Evolutionary conservation across 129 eudicot species (phyloP).

Genomic region (Ambrosia trifida): DNA sequence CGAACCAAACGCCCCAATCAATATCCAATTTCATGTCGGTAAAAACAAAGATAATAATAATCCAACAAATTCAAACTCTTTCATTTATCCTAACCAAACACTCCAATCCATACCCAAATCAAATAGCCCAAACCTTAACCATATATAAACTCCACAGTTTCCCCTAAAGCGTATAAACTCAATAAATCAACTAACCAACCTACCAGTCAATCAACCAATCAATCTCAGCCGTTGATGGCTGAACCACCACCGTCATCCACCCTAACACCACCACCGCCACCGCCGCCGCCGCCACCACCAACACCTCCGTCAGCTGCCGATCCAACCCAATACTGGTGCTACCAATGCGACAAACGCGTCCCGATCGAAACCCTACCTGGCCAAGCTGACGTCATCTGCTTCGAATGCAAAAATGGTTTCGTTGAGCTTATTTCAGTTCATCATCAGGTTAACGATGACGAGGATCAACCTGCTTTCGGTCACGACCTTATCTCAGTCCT

Average conservation of each 20-base stretch:
- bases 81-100: background rate
- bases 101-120: background rate
- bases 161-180: background rate
- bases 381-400: conserved; percentile 59
- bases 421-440: conserved; percentile 57
- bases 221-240: conserved; percentile 12
- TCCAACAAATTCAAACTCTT: too few relatives aligned
- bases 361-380: conserved; percentile 65
- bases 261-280: conserved; percentile 16
- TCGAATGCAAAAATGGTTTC: conserved; percentile 80
- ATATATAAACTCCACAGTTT: conserved; percentile 3
- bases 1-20: too few relatives aligned
- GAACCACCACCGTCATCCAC: conserved; percentile 24
- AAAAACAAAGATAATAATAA: too few relatives aligned
- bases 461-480: conserved; percentile 42
- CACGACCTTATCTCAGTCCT: conserved; percentile 69
- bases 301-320: conserved; percentile 18
- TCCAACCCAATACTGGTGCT: conserved; percentile 71
- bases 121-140: background rate
- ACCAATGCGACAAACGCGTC: conserved; percentile 83
- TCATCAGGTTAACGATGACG: conserved; percentile 37
- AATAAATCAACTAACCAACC: background rate
- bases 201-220: conserved; percentile 4
- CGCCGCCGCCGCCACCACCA: conserved; percentile 29
- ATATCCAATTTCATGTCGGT: too few relatives aligned